Conservation (phyloP, 2,329 filamentous ascomycete species). For the Botrytis pseudocinerea region DNA sequence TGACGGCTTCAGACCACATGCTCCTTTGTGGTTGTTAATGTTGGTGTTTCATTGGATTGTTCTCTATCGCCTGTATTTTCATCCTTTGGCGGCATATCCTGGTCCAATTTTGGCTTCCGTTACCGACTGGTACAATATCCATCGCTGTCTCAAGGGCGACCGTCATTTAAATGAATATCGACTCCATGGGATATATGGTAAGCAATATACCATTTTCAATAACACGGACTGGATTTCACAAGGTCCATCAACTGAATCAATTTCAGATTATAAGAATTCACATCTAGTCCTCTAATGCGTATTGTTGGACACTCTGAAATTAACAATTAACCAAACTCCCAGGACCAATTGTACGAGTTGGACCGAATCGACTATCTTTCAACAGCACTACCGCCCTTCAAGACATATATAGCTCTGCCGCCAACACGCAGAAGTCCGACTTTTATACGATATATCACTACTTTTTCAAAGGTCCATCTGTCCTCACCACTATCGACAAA, state of each 20-base stretch:
- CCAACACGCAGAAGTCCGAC: constrained; percentile 7
- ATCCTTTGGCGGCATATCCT: background rate
- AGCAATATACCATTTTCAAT: constrained; percentile 22
- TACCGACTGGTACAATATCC: background rate
- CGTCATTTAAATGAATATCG: constrained; percentile 53
- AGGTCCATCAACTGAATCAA: background rate
- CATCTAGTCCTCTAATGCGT: background rate
- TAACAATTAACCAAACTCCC: background rate
- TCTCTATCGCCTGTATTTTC: background rate
- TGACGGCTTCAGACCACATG: background rate
- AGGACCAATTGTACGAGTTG: constrained; percentile 62
- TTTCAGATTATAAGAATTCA: background rate
- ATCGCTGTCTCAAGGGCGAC: background rate
- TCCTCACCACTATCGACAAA: constrained; percentile 3
- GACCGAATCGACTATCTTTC: constrained; percentile 4
- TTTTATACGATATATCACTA: constrained; percentile 10
- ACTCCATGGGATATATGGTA: constrained; percentile 71
- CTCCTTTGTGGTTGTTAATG: background rate
- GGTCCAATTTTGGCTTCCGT: background rate
- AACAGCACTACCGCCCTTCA: background rate
- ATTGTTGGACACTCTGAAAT: background rate
- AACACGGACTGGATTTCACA: background rate
- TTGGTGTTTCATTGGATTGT: background rate
- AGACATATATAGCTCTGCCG: background rate
- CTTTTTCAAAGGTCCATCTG: constrained; percentile 13